These are phyloP conservation scores for Teratosphaeria destructans DNA, from an alignment of 2,329 filamentous ascomycete genomes.

Conservation along the genomic window DNA sequence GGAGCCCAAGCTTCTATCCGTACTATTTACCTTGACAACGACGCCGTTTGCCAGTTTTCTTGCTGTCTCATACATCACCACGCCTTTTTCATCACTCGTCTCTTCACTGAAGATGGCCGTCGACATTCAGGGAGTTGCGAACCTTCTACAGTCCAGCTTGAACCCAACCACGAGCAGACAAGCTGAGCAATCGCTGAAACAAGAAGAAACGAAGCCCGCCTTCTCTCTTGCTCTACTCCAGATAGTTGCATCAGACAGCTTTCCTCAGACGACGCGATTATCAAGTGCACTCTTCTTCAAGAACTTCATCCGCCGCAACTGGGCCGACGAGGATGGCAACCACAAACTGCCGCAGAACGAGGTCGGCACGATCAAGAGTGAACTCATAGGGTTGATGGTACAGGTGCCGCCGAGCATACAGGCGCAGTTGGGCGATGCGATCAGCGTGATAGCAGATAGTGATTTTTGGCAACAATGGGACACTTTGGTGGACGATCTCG, in stretches of 20 bases:
- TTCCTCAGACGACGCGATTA: constrained; percentile 69
- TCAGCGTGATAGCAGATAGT: constrained; percentile 94
- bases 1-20: background rate
- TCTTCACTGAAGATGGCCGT: constrained; percentile 42
- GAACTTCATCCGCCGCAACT: constrained; percentile 92
- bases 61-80: background rate
- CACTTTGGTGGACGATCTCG: constrained; percentile 86
- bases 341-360: constrained; percentile 79
- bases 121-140: constrained; percentile 55
- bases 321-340: constrained; percentile 89
- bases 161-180: constrained; percentile 80
- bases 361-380: constrained; percentile 82
- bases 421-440: constrained; percentile 87
- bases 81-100: background rate
- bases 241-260: constrained; percentile 68
- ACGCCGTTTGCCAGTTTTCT: background rate
- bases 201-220: constrained; percentile 70
- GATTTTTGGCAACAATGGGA: constrained; percentile 97
- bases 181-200: constrained; percentile 71
- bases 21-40: constrained; percentile 1
- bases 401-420: constrained; percentile 78
- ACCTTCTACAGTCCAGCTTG: constrained; percentile 82
- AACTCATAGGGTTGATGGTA: constrained; percentile 95
- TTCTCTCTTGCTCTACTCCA: constrained; percentile 82
- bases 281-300: constrained; percentile 92